Base-by-base conservation (phyloP, 371 early-diverging fungal species). In the Dipsacomyces acuminosporus region DNA sequence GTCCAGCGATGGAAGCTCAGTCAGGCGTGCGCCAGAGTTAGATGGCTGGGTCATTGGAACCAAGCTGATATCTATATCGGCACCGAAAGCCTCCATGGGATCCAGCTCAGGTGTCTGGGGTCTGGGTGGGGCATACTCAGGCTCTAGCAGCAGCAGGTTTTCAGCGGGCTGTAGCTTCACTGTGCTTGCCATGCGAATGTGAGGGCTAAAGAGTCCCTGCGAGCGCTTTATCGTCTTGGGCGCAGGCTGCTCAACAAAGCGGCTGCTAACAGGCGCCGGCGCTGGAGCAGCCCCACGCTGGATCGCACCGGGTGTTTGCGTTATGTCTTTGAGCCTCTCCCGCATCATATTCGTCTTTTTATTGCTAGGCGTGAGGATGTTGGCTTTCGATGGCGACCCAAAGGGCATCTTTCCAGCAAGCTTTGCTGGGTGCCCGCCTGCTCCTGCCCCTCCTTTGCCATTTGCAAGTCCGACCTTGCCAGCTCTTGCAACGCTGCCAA, bases 51-150 rank as follows among this genome's bases (percentile, higher is more conserved):
- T 72, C 24, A 15, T 25, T 14, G 72, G 64, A 20, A 71, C 57
- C 19, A 59, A 14, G 1, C 49, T 20, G 36, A 52, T 41, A 21
- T 73, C 61, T 24, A 73, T 15, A 26, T 72, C 73, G 22, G 38
- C 54, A 0, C 73, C 73, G 54, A 73, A 73, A 42, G 41, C 44
- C 17, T 40, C 54, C n/a, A 49, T 15, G 4, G 73, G 56, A n/a
- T 61, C 49, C 8, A 73, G 38, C 19, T 11, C 26, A 13, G 48
- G 41, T 23, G 41, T 26, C 14, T 24, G 24, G 8, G 54, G 40
- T 19, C 45, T 41, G 19, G 61, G 35, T 2, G 73, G 73, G 9
- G 45, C 73, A 43, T 73, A 73, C 20, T 73, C 73, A 17, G 64
- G 56, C 48, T 73, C 73, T 17, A 65, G 41, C 6, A 51, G 61